Evolutionary conservation across 148 eudicot species (phyloP), one percentile per base, ranked within the genome.

Genomic region (Silene latifolia): DNA sequence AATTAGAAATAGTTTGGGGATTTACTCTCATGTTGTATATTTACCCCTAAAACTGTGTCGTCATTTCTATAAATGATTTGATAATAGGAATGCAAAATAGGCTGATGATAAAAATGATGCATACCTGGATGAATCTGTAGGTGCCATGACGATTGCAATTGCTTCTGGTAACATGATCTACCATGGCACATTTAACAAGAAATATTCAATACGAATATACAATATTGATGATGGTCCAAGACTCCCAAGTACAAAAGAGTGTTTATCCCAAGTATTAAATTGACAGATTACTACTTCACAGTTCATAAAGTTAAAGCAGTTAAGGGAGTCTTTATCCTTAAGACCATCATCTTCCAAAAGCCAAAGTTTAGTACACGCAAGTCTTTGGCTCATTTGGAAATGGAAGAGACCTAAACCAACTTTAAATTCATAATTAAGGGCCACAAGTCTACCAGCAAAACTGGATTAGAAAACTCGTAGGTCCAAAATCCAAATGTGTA

Each of bases 81-180:
- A 35, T 2, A 42, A 21, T 65, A 5, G 46, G 35, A 35, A 65
- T 29, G 48, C 47, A 15, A 63, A 63, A 13, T 65, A 17, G 17
- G 47, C 29, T n/a, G 21, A 20, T 24, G 69, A 18, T 25, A 19
- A 21, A 42, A 7, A 25, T 17, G 62, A 58, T 20, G 74, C 25
- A 71, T 81, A 95, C 99, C 99, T 90, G 82, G 91, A 85, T 86
- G 87, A 78, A 81, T 95, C 99, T 20, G 93, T 95, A 72, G 99
- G 99, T 69, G 99, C 99, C 99, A 95, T 95, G 47, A 95, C 99
- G 78, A 96, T 96, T 79, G 99, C 99, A 77, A 96, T 78, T 61
- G 99, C 98, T 85, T 96, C 99, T 47, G 99, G 99, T 76, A 96
- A 82, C 99, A 96, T 96, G 73, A 96, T 85, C 99, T 96, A 81